Conservation (phyloP, 495 filamentous ascomycete species). For the Elasticomyces elasticus region DNA sequence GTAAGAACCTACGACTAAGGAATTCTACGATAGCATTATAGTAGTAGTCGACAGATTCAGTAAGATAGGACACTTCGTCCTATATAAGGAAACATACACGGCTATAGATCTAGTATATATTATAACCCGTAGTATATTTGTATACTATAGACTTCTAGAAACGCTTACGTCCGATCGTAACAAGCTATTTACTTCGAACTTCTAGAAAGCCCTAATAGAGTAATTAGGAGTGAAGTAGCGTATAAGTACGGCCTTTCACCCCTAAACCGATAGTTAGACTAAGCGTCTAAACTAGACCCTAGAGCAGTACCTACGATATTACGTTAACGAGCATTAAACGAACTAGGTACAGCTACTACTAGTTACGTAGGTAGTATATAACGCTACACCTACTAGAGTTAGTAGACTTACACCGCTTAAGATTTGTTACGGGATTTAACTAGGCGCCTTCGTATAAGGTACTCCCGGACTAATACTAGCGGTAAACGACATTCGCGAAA, state of each 20-base stretch:
- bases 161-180: not conserved
- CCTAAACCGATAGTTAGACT: constrained; percentile 14
- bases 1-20: not conserved
- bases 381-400: not conserved
- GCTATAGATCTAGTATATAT: not conserved
- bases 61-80: not conserved
- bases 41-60: constrained; percentile 2
- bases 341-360: constrained; percentile 8
- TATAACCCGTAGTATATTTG: not conserved
- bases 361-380: constrained; percentile 3
- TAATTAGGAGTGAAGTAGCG: not conserved
- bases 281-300: constrained; percentile 10
- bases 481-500: not conserved
- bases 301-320: constrained; percentile 10
- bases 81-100: not conserved
- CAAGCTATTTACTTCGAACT: constrained; percentile 1
- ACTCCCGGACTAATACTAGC: not conserved
- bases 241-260: constrained; percentile 11
- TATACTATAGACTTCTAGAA: not conserved
- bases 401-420: not conserved
- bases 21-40: not conserved
- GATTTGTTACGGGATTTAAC: not conserved
- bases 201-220: constrained; percentile 2
- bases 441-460: not conserved
- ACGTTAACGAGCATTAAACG: constrained; percentile 3